Evolutionary conservation across 2,329 filamentous ascomycete genomes (phyloP).

Genomic region (Remersonia thermophila): DNA sequence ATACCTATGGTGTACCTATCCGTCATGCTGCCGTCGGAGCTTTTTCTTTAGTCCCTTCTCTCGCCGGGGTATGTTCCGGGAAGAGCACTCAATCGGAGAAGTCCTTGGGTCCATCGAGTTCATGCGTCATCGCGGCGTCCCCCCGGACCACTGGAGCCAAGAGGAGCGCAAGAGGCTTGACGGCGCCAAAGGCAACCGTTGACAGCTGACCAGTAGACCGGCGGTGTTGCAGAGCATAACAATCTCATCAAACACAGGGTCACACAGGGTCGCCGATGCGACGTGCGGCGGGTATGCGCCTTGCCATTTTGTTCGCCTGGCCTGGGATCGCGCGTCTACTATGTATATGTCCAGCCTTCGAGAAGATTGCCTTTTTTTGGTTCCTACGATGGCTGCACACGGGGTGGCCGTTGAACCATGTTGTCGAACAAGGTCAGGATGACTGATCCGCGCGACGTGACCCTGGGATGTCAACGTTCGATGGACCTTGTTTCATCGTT

Average conservation of each 20-base stretch:
- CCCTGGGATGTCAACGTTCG: too few species aligned
- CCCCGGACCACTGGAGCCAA: neutral
- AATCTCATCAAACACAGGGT: slow-evolving; percentile 14
- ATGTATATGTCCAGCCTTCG: too few species aligned
- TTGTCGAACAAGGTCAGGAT: too few species aligned
- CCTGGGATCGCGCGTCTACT: too few species aligned
- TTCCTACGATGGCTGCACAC: too few species aligned
- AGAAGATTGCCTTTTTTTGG: too few species aligned
- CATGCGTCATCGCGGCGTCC: slow-evolving; percentile 8
- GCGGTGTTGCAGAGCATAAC: slow-evolving; percentile 7
- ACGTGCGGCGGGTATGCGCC: slow-evolving; percentile 6
- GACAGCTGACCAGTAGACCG: neutral
- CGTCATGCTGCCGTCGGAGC: neutral
- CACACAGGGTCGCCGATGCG: slow-evolving; percentile 4
- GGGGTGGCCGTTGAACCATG: too few species aligned
- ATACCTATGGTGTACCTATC: too few species aligned
- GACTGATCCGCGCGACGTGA: too few species aligned
- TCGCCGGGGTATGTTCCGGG: neutral
- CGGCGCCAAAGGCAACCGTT: neutral
- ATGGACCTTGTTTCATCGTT: too few species aligned
- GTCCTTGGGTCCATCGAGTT: slow-evolving; percentile 6
- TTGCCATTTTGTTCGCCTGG: too few species aligned
- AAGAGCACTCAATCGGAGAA: neutral
- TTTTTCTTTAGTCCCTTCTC: neutral
- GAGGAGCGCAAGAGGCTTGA: neutral